Base-by-base conservation (phyloP, 257 asterid species). In the Solanum gracilifrons region DNA sequence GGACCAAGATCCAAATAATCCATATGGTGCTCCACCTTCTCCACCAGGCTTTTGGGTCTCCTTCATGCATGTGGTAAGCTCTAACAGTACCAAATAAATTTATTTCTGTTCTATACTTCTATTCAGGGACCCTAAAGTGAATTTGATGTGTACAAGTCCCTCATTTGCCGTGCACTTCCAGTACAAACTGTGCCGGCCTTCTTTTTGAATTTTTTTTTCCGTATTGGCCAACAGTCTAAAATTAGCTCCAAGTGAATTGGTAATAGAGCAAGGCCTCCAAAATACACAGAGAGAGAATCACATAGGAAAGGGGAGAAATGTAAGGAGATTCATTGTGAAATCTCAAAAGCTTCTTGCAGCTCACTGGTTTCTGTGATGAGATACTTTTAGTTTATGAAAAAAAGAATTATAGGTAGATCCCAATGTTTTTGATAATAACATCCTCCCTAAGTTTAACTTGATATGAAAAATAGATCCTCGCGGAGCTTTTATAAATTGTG, bases 31-130 rank as follows among this genome's bases (percentile, higher is more conserved):
- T 86, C 98, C 99, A 80, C 36, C 98, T 86, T 90, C 97, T 86
- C 99, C 99, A 39, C 99, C 99, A 36, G 86, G 88, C 84, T 95
- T 97, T 89, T 95, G 99, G 99, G 41, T 97, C 82, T 97, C 99
- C 55, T 88, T 97, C 66, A 95, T 97, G 99, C 94, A 93, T 37
- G 98, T 97, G 98, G 99, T 97, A 90, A 91, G 98, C 62, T 37
- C 66, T 33, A 33, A 69, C 31, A 25, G 66, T 84, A 33, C 36
- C 41, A 74, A 55, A 18, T 48, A 71, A 27, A 39, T 7, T n/a
- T 15, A 3, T 37, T 48, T 86, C 64, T 80, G 39, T 35, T 82
- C 73, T 62, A 13, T 48, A 9, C 32, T 43, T 79, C 2, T 18
- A 25, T 43, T 16, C 27, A 9, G 68, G 39, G 85, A 21, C 20